Evolutionary conservation across 805 yeast species (phyloP), one percentile per base, ranked within the genome.

Genomic region (Wickerhamiella cacticola): DNA sequence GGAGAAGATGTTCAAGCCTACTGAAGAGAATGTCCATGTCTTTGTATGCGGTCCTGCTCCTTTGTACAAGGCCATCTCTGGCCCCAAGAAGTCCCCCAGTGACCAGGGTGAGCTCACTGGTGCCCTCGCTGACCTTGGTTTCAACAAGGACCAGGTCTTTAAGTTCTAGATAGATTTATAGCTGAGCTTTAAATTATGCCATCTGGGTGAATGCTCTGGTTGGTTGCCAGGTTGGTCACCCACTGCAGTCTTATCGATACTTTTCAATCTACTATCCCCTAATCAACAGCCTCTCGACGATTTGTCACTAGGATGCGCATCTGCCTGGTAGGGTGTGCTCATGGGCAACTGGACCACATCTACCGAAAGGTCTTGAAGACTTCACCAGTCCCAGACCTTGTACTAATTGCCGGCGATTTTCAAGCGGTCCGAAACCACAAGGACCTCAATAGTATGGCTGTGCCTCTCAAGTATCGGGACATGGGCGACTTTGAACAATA

Each of bases 1-100:
- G 54, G 63, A 69, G 51, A 67, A 75, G 64, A 66, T 84, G 55
- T 79, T 89, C 50, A 71, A 73, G 55, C 80, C 96, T 29, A 60
- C 73, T 18, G 72, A 68, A 44, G 82, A 77, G 50, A 76, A 80
- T 66, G 70, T 75, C 59, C 82, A 80, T 62, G 75, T 88, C 50
- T 89, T 83, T 58, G 82, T 89, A 49, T 92, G 98, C 68, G 98
- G 98, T 49, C 98, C 98, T 51, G 94, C 95, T 60, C 82, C 83
- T 36, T 73, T 92, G 64, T 84, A 84, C 79, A 73, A 81, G 48
- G 87, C 95, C 50, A 61, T 87, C 56, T 84, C 95, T 23, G 98
- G 98, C 62, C 65, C 67, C 58, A 89, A 89, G 76, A 72, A 68
- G 41, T 79, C 92, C 45, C 94, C 95, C 57, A 59, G 79, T 48